A percentile compares a stretch with the other conserved stretches of the same genome.
phyloP scores from a whole-genome alignment of 106 monocot genomes.

The Apostasia shenzhenica region DNA sequence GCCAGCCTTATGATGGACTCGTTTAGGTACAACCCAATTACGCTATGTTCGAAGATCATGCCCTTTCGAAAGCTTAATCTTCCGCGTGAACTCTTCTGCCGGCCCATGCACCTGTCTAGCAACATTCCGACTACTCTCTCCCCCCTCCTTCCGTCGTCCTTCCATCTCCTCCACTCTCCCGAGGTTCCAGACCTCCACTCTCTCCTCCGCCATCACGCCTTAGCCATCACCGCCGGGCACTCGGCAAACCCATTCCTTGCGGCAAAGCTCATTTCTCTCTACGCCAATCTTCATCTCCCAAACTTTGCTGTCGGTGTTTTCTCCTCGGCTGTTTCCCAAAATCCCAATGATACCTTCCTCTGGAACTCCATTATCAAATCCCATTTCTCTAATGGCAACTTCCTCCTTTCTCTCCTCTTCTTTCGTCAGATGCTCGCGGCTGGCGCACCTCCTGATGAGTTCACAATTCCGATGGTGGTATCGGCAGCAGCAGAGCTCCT shows the following conservation, averaged over 20 bases:
- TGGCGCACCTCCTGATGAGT: constrained; percentile 30
- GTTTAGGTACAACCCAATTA: too few relatives aligned
- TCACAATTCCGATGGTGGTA: constrained; percentile 57
- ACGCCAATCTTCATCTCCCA: constrained; percentile 31
- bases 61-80: not conserved
- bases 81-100: not conserved
- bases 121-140: not conserved
- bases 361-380: constrained; percentile 78
- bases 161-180: constrained; percentile 22
- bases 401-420: constrained; percentile 18
- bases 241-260: constrained; percentile 49
- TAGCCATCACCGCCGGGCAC: constrained; percentile 54
- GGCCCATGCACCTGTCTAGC: not conserved
- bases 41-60: not conserved
- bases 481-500: constrained; percentile 53
- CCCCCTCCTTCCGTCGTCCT: not conserved
- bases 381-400: constrained; percentile 42
- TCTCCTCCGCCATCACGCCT: constrained; percentile 43
- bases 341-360: constrained; percentile 42
- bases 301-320: constrained; percentile 39
- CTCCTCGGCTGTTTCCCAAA: constrained; percentile 14
- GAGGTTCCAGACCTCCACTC: constrained; percentile 12
- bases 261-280: constrained; percentile 79
- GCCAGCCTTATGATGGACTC: too few relatives aligned
- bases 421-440: constrained; percentile 38